A percentile compares a stretch with the other conserved stretches of the same genome.
phyloP scores from a whole-genome alignment of 768 basidiomycete genomes.

The Boletus subparvulus region DNA sequence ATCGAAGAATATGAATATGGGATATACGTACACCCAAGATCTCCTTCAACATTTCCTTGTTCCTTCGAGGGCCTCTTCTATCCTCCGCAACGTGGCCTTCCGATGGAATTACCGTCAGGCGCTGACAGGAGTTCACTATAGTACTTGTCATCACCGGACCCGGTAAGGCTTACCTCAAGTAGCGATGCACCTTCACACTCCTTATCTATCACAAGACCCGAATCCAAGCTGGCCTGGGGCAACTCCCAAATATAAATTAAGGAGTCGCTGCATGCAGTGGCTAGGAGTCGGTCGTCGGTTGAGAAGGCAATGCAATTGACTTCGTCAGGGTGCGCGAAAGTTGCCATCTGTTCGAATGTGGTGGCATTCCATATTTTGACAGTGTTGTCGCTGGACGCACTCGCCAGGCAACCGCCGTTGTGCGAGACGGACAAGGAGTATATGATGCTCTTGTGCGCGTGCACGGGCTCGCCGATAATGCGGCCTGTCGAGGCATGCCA shows the following conservation, averaged over 20 bases:
- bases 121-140: constrained; percentile 14
- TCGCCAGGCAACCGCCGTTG: constrained; percentile 26
- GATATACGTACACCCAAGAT: constrained; percentile 19
- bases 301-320: constrained; percentile 33
- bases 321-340: constrained; percentile 22
- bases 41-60: constrained; percentile 10
- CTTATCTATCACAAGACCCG: constrained; percentile 28
- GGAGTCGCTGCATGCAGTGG: constrained; percentile 33
- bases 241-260: constrained; percentile 32
- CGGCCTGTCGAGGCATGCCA: constrained; percentile 25
- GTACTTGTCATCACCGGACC: neutral
- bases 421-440: constrained; percentile 29
- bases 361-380: constrained; percentile 32
- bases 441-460: constrained; percentile 26
- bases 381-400: constrained; percentile 30
- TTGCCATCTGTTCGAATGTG: constrained; percentile 26
- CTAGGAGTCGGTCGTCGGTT: constrained; percentile 29
- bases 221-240: constrained; percentile 29
- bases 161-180: constrained; percentile 23
- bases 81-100: constrained; percentile 1
- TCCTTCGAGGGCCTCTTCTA: neutral
- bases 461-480: constrained; percentile 22
- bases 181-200: constrained; percentile 22
- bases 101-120: neutral
- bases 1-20: neutral